A percentile compares a stretch with the other conserved stretches of the same genome.
These are phyloP conservation scores for Pythium volutum DNA, from an alignment of 352 stramenopile species.

Conservation along the genomic window DNA sequence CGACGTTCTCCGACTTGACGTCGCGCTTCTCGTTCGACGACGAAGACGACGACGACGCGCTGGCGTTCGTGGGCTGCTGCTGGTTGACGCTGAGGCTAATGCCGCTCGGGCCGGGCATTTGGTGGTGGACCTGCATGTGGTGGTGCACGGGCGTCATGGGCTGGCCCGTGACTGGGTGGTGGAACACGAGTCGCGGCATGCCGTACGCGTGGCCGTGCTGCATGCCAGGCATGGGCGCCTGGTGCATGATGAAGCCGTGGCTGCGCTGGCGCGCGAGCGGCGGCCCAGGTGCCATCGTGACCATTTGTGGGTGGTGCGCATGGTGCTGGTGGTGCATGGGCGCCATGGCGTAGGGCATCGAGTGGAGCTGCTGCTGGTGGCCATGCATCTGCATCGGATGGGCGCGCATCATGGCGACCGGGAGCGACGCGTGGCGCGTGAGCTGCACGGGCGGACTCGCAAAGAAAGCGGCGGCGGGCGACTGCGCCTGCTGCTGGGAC, in stretches of 20 bases:
- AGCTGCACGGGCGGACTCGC: slow-evolving; percentile 48
- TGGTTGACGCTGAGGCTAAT: slow-evolving; percentile 64
- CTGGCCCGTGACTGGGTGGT: slow-evolving; percentile 24
- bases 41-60: not conserved
- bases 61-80: slow-evolving; percentile 34
- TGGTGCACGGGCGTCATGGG: slow-evolving; percentile 11
- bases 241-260: slow-evolving; percentile 50
- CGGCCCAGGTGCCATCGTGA: slow-evolving; percentile 25
- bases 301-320: slow-evolving; percentile 14
- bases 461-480: slow-evolving; percentile 28
- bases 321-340: slow-evolving; percentile 3
- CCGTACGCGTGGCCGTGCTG: slow-evolving; percentile 24
- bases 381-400: slow-evolving; percentile 29
- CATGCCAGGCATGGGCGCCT: slow-evolving; percentile 28
- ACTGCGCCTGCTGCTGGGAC: slow-evolving; percentile 23
- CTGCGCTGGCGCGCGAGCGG: slow-evolving; percentile 66
- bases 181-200: slow-evolving; percentile 22
- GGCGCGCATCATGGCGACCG: slow-evolving; percentile 42
- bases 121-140: slow-evolving; percentile 27
- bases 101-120: slow-evolving; percentile 19
- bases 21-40: slow-evolving; percentile 20
- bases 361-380: not conserved
- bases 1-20: slow-evolving; percentile 41
- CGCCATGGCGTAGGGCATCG: slow-evolving; percentile 35
- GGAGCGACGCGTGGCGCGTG: slow-evolving; percentile 68